Percentiles rank a stretch among this genome's conserved stretches.
Conservation (phyloP, 2,329 filamentous ascomycete genomes). For the Fusarium sp. region DNA sequence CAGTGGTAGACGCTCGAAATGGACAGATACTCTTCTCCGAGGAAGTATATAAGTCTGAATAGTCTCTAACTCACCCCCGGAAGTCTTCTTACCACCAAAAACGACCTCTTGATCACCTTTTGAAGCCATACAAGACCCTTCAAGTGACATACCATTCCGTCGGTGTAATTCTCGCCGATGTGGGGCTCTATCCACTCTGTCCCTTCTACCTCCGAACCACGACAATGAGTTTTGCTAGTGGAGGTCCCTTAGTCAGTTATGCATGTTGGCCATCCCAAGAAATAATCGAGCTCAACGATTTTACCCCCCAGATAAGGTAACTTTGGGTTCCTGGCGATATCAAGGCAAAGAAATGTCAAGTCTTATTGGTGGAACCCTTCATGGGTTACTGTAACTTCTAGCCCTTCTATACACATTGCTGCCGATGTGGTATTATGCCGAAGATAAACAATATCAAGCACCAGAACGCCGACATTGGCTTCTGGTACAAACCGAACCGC, state of each 20-base stretch:
- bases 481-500: conserved; percentile 33
- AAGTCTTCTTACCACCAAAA: not conserved
- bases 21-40: not conserved
- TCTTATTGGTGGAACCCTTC: conserved; percentile 23
- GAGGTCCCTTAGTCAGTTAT: conserved; percentile 6
- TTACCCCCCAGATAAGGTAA: not conserved
- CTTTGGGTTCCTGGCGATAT: not conserved
- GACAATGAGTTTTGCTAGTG: conserved; percentile 27
- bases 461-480: conserved; percentile 25
- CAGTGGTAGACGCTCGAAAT: not conserved
- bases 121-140: conserved; percentile 1
- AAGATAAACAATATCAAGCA: conserved; percentile 37
- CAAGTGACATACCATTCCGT: conserved; percentile 18
- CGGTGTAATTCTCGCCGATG: conserved; percentile 34
- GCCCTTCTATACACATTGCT: conserved; percentile 35
- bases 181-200: conserved; percentile 31
- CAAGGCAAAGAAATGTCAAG: conserved; percentile 1
- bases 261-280: conserved; percentile 7
- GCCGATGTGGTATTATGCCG: conserved; percentile 38
- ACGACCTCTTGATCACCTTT: not conserved
- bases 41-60: accelerated
- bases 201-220: conserved; percentile 44
- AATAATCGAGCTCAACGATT: conserved; percentile 28
- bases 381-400: conserved; percentile 34
- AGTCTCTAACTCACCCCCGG: accelerated